These are phyloP conservation scores for Penicillium sp. DNA, from an alignment of 2,329 filamentous ascomycete species.

Conservation along the genomic window DNA sequence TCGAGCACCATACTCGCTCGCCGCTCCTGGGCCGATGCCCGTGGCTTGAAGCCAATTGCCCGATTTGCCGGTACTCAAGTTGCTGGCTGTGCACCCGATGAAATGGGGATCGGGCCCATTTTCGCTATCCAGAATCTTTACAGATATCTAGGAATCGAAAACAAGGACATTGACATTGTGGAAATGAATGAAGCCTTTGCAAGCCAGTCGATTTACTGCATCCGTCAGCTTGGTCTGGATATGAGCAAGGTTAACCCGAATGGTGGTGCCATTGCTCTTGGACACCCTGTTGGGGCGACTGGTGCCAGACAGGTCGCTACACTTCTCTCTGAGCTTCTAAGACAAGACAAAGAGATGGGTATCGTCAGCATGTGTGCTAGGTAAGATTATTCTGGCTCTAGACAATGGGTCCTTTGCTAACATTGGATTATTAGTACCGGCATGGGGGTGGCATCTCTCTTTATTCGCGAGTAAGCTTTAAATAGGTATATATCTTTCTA, in stretches of 20 bases:
- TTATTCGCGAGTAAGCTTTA: conserved; percentile 58
- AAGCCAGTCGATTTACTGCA: conserved; percentile 66
- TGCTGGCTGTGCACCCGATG: conserved; percentile 78
- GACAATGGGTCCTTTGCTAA: background rate
- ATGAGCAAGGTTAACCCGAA: conserved; percentile 80
- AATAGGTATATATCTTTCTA: background rate
- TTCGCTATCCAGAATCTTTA: conserved; percentile 82
- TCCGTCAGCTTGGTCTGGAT: conserved; percentile 62
- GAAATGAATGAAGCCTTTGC: conserved; percentile 87
- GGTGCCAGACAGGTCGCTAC: conserved; percentile 78
- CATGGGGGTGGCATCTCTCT: conserved; percentile 72
- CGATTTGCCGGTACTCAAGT: conserved; percentile 77
- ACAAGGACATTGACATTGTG: conserved; percentile 75
- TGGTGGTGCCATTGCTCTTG: conserved; percentile 90
- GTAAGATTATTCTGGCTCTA: background rate
- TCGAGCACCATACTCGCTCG: conserved; percentile 82
- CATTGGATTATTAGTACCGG: conserved; percentile 61
- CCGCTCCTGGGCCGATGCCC: conserved; percentile 70
- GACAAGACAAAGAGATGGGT: conserved; percentile 70
- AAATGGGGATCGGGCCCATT: conserved; percentile 91
- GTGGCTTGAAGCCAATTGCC: conserved; percentile 68
- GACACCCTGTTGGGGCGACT: conserved; percentile 87
- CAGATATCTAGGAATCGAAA: conserved; percentile 64
- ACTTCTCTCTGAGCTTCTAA: conserved; percentile 66
- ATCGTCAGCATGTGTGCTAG: conserved; percentile 79